Base-by-base conservation (phyloP, 1,284 basidiomycete species). In the Trichosporon faecale region DNA sequence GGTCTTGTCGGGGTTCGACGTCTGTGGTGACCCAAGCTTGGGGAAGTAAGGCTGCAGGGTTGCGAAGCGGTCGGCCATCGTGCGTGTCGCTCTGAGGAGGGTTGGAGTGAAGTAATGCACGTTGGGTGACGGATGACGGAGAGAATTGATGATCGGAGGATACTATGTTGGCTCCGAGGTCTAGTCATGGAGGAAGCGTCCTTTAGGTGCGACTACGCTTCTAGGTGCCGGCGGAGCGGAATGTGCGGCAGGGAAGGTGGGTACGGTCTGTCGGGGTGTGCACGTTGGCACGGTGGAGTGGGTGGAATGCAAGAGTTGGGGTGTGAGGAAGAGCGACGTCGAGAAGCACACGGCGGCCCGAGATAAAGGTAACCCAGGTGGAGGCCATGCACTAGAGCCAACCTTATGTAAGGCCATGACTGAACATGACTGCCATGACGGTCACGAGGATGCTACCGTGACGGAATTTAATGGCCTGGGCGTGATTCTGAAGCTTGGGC, bases 41-140 rank as follows among this genome's bases (percentile, higher is more conserved):
- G 70, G 70, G 60, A 57, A 71, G 60, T 44, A 71, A 1, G 67
- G 57, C 3, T 31, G n/a, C 23, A 67, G 57, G 23, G 66, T 5
- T 40, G 44, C 27, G 8, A 31, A 66, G 16, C 57, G 57, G 27
- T 61, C 27, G 18, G 57, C n/a, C 57, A 61, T 61, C 29, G 11
- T 61, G 27, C 21, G 87, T 25, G 49, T 52, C 49, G 49, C 49
- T 25, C 49, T 23, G 49, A 52, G 16, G 21, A 52, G 49, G 6
- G 49, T n/a, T 6, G 49, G 49, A 52, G 49, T 52, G 49, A 21
- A 52, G 49, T 52, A 25, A 23, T n/a, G 18, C 49, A 52, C 49
- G 49, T 18, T 52, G 49, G 23, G 49, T 52, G n/a, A 52, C 49
- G 49, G n/a, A 37, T 12, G 35, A 37, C 11, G n/a, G 49, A 23